Conservation (phyloP, 2,329 filamentous ascomycete genomes). For the Paracamarosporium sp. region DNA sequence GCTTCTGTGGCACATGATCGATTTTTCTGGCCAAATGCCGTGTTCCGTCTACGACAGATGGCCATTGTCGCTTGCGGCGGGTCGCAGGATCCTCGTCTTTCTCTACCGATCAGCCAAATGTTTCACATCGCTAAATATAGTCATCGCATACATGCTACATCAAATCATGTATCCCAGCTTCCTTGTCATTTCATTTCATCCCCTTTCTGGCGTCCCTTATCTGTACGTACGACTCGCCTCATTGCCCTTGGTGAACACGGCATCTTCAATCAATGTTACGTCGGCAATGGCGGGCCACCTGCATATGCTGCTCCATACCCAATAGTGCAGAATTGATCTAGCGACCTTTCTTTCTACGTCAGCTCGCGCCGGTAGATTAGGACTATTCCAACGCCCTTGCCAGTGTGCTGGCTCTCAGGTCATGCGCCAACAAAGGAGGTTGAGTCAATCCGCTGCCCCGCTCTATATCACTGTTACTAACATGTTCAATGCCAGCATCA, state of each 20-base stretch:
- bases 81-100: not conserved
- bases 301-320: not conserved
- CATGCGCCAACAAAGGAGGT: not conserved
- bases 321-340: not conserved
- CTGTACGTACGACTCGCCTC: slow-evolving; percentile 6
- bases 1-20: not conserved
- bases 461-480: slow-evolving; percentile 4
- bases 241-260: slow-evolving; percentile 5
- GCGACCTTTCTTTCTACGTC: slow-evolving; percentile 1
- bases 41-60: not conserved
- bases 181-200: slow-evolving; percentile 1
- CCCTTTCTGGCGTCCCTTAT: not conserved
- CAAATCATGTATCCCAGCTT: not conserved
- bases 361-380: slow-evolving; percentile 3
- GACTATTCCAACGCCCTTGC: not conserved
- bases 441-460: slow-evolving; percentile 2
- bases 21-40: not conserved
- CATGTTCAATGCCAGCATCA: slow-evolving; percentile 1
- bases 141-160: slow-evolving; percentile 9
- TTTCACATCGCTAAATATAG: slow-evolving; percentile 12
- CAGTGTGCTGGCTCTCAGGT: slow-evolving; percentile 1
- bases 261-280: slow-evolving; percentile 5
- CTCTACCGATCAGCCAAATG: slow-evolving; percentile 2
- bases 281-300: not conserved
- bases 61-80: slow-evolving; percentile 4